Conservation (phyloP, 108 stramenopile species). For the Mediolabrus comicus region DNA sequence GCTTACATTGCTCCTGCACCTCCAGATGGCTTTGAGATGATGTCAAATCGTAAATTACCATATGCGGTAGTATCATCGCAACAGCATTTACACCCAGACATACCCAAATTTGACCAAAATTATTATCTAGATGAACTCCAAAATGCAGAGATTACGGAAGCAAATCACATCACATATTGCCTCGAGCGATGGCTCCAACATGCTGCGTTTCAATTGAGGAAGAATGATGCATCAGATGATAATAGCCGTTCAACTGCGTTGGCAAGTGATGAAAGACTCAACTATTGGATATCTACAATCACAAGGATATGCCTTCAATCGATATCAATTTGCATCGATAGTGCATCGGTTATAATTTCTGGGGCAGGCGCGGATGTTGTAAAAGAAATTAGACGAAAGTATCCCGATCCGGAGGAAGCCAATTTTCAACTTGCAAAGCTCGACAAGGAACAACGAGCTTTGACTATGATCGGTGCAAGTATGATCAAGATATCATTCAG, state of each 20-base stretch:
- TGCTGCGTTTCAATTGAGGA: slow-evolving; percentile 2
- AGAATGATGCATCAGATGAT: background rate
- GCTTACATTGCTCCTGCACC: slow-evolving; percentile 26
- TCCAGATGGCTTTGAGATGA: slow-evolving; percentile 8
- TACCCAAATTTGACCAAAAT: slow-evolving; percentile 20
- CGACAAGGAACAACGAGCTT: background rate
- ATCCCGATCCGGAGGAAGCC: background rate
- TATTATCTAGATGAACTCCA: background rate
- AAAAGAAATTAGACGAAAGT: slow-evolving; percentile 2
- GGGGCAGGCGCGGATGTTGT: slow-evolving; percentile 13
- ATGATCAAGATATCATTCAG: slow-evolving; percentile 9
- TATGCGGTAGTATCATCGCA: slow-evolving; percentile 4
- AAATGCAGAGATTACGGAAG: slow-evolving; percentile 6
- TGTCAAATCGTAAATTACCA: background rate
- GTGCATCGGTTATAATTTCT: slow-evolving; percentile 20
- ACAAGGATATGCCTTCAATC: slow-evolving; percentile 6
- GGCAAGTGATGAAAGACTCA: slow-evolving; percentile 14
- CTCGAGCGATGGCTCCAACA: slow-evolving; percentile 27
- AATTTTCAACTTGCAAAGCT: slow-evolving; percentile 10
- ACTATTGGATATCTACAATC: background rate
- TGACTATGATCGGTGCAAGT: slow-evolving; percentile 7
- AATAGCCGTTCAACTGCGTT: background rate
- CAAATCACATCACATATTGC: slow-evolving; percentile 1
- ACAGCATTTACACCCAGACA: background rate
- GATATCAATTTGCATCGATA: background rate